Base-by-base conservation (phyloP, 305 asterid genomes). In the Rubia tinctorum region DNA sequence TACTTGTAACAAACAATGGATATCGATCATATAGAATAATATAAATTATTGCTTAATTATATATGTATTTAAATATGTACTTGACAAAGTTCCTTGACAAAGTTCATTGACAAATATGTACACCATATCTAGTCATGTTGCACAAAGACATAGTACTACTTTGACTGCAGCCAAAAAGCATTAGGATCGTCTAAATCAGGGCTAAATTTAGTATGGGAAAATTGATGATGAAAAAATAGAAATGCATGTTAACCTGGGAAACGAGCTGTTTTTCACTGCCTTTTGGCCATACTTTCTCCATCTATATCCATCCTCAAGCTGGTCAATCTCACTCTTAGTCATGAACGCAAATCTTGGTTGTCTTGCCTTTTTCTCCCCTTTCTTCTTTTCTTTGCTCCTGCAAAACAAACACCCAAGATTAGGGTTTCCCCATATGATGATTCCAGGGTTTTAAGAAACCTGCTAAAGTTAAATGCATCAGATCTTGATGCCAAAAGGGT, bases 261-360 rank as follows among this genome's bases (percentile, higher is more conserved):
- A 90, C 51, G 91, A 83, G 79, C 91, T 89, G 49, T 90, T 88
- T 81, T 88, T 88, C 45, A 90, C 95, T 49, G 96, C 92, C 45
- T 91, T 91, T 53, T 91, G 97, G n/a, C 97, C 96, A 76, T 91
- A 91, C 75, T 91, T 91, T 82, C 97, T 89, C 96, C 97, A 91
- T 76, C 91, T 82, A 42, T 89, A 91, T 66, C 97, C 97, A 85
- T 91, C 97, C 75, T 91, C 97, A 69, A 91, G 90, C 78, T 86
- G 86, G 73, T 91, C 96, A 18, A 84, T 79, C 61, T 89, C 97
- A 60, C 89, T 89, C 82, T 89, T 91, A 2, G 97, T 91, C 89
- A 85, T 81, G 88, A 91, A 89, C 22, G 97, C 90, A 55, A 88
- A 81, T 40, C 96, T 78, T 2, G 84, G 80, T 49, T 83, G 86